Conservation (phyloP, 1,284 basidiomycete species). For the Cerioporus squamosus region DNA sequence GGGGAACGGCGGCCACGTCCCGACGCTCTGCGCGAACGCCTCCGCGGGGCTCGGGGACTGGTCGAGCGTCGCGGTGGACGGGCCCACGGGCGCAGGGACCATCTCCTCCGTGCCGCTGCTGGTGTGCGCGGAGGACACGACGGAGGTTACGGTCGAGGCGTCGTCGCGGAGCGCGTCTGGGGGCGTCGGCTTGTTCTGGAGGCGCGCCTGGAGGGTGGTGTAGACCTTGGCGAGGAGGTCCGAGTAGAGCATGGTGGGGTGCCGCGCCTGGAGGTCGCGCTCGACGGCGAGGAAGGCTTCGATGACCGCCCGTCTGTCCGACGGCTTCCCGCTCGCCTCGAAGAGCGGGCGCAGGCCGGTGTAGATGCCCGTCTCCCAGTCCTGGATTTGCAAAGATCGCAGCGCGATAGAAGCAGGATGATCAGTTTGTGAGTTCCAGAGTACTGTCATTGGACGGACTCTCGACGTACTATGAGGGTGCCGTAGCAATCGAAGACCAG, state of each 20-base stretch:
- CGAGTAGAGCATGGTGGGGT: conserved; percentile 63
- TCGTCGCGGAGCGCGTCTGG: conserved; percentile 16
- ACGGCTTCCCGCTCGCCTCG: conserved; percentile 43
- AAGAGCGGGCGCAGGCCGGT: conserved; percentile 57
- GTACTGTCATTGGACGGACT: conserved; percentile 39
- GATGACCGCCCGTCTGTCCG: conserved; percentile 50
- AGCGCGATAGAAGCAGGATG: background rate
- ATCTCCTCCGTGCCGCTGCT: conserved; percentile 2
- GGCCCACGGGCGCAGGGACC: conserved; percentile 9
- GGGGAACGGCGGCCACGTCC: conserved; percentile 65
- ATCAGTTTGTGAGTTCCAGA: background rate
- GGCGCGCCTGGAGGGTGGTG: conserved; percentile 41
- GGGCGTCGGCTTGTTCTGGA: conserved; percentile 27
- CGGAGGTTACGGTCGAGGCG: conserved; percentile 4
- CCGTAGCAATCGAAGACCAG: conserved; percentile 65
- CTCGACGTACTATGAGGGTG: conserved; percentile 60
- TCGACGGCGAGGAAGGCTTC: conserved; percentile 58
- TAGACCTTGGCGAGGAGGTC: conserved; percentile 61
- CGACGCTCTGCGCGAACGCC: conserved; percentile 62
- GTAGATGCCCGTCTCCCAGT: conserved; percentile 75
- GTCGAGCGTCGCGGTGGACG: conserved; percentile 15
- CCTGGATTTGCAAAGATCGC: conserved; percentile 40
- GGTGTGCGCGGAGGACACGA: conserved; percentile 15
- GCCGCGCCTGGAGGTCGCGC: conserved; percentile 56
- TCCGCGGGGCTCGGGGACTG: conserved; percentile 16